phyloP scores from a whole-genome alignment of 139 green algal genomes.

The Closterium sp. region DNA sequence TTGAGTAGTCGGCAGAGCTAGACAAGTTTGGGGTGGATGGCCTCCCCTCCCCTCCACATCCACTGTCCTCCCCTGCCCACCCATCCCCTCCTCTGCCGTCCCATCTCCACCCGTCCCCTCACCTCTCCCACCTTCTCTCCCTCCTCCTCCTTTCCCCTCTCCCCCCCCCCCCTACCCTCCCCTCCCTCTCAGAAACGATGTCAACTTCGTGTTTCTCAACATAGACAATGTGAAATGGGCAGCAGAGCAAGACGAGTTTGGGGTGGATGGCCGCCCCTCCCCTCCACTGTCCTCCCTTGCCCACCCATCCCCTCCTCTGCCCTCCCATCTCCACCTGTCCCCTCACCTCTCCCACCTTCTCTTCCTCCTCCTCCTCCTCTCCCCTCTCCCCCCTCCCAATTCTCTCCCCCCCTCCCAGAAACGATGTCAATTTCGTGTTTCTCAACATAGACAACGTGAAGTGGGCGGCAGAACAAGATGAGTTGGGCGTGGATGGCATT shows the following conservation, averaged over 20 bases:
- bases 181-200: conserved; percentile 30
- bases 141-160: too few relatives aligned
- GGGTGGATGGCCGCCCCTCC: too few relatives aligned
- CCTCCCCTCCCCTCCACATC: conserved; percentile 81
- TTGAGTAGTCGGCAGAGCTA: conserved; percentile 63
- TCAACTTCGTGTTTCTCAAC: conserved; percentile 99
- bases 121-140: too few relatives aligned
- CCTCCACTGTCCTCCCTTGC: too few relatives aligned
- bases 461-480: conserved; percentile 65
- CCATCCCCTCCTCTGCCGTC: conserved; percentile 68
- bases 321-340: too few relatives aligned
- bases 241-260: conserved; percentile 73
- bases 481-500: conserved; percentile 89
- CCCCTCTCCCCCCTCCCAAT: not conserved
- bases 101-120: too few relatives aligned
- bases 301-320: not conserved
- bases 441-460: too few relatives aligned
- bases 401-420: not conserved
- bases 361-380: not conserved
- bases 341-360: not conserved
- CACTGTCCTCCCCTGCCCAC: too few relatives aligned
- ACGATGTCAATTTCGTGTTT: conserved; percentile 93
- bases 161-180: too few relatives aligned
- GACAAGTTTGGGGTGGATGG: conserved; percentile 85
- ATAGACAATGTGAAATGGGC: conserved; percentile 89